A percentile compares a stretch with the other conserved stretches of the same genome.
phyloP scores from a whole-genome alignment of 176 grass and related monocot genomes.

The Avena eriantha region DNA sequence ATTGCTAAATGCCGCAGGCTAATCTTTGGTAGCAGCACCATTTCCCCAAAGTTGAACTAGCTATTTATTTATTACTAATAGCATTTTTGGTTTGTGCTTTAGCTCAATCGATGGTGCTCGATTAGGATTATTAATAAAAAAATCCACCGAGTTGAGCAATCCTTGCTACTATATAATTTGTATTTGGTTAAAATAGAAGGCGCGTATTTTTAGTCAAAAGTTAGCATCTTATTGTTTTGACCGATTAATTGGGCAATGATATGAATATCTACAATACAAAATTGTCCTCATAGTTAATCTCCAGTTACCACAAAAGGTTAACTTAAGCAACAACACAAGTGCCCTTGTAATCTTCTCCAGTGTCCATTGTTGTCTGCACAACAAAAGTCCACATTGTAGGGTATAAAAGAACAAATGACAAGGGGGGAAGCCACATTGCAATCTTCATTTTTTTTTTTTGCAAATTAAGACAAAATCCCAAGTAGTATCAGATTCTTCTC shows the following conservation, averaged over 20 bases:
- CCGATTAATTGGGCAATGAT: no score
- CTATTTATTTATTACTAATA: background rate
- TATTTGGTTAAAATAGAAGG: background rate
- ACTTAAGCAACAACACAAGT: background rate
- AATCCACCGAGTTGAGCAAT: background rate
- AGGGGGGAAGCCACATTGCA: background rate
- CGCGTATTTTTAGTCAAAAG: no score
- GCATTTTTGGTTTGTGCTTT: background rate
- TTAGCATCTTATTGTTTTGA: no score
- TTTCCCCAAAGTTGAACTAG: no score
- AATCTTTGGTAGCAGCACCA: no score
- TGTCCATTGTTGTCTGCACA: background rate
- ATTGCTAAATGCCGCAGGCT: no score
- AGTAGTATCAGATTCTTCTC: background rate
- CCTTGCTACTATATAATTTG: no score
- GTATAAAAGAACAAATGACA: background rate
- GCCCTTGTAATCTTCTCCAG: background rate
- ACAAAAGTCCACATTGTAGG: slow-evolving; percentile 15
- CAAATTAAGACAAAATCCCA: slow-evolving; percentile 11
- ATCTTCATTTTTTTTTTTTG: background rate
- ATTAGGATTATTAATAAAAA: background rate
- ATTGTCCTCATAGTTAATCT: background rate
- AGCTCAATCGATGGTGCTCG: background rate
- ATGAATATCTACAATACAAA: background rate
- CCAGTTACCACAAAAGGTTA: background rate